These are phyloP conservation scores for Backusella macrospora DNA, from an alignment of 192 early-diverging fungal species.

Conservation along the genomic window DNA sequence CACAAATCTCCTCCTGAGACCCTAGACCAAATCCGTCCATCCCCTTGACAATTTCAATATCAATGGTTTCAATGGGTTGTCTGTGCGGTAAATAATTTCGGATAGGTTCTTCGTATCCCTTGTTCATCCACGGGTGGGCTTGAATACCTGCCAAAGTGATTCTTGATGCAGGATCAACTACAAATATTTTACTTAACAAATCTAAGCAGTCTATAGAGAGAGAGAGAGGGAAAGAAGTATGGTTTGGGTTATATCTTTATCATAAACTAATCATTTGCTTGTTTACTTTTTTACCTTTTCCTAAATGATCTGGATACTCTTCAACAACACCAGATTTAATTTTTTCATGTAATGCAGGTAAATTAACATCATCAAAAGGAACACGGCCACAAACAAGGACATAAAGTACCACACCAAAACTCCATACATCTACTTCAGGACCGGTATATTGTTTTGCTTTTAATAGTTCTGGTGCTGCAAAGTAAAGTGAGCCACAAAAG, in stretches of 20 bases:
- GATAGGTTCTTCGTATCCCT: constrained; percentile 64
- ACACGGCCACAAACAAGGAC: constrained; percentile 84
- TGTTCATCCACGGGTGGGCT: constrained; percentile 77
- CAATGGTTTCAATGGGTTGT: constrained; percentile 56
- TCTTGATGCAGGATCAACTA: constrained; percentile 69
- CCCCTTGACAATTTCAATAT: constrained; percentile 62
- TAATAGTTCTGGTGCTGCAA: constrained; percentile 86
- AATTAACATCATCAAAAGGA: constrained; percentile 85
- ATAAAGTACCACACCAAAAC: constrained; percentile 82
- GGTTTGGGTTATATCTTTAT: not conserved
- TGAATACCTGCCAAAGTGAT: constrained; percentile 72
- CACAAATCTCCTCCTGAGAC: constrained; percentile 54
- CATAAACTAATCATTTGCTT: not conserved
- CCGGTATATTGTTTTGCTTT: constrained; percentile 80
- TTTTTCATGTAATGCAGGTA: constrained; percentile 84
- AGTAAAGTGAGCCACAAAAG: constrained; percentile 74
- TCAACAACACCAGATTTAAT: constrained; percentile 77
- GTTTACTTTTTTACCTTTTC: constrained; percentile 57
- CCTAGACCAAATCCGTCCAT: constrained; percentile 87
- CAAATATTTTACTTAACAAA: constrained; percentile 71
- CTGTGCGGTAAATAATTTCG: constrained; percentile 70
- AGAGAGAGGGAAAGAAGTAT: too few species aligned
- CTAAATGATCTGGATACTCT: constrained; percentile 73
- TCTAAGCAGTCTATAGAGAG: constrained; percentile 50
- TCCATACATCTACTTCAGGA: constrained; percentile 91